Conservation (phyloP, 257 asterid species). For the Solanum ossicruentum region DNA sequence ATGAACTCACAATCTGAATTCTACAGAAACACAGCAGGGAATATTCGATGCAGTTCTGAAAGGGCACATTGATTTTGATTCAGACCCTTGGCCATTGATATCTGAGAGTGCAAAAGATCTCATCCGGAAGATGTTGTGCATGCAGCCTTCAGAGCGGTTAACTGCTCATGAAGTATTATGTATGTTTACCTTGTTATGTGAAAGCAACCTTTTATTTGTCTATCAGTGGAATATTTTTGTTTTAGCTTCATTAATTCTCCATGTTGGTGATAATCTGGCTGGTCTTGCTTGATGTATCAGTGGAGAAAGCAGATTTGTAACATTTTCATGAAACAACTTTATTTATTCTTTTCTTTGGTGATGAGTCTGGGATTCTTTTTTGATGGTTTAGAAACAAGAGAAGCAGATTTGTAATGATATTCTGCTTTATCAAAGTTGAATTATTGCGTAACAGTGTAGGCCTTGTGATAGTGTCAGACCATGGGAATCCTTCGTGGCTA, state of each 20-base stretch:
- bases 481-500: neutral
- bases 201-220: neutral
- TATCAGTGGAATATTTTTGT: neutral
- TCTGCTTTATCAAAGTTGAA: neutral
- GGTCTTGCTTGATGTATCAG: neutral
- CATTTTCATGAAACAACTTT: neutral
- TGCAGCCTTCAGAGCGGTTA: neutral
- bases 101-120: slow-evolving; percentile 3
- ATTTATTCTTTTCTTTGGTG: neutral
- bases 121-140: neutral
- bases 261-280: neutral
- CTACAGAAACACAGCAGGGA: neutral
- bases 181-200: neutral
- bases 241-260: neutral
- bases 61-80: slow-evolving; percentile 1
- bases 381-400: neutral
- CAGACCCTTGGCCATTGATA: slow-evolving; percentile 1
- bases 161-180: slow-evolving; percentile 3
- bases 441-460: neutral
- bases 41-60: neutral
- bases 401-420: neutral
- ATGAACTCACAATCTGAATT: neutral
- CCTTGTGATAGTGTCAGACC: neutral
- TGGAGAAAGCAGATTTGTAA: neutral
- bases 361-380: neutral